Percentiles rank a stretch among this genome's conserved stretches.
These are phyloP conservation scores for Eimeria sp. DNA, from an alignment of 169 alveolate genomes.

Conservation along the genomic window DNA sequence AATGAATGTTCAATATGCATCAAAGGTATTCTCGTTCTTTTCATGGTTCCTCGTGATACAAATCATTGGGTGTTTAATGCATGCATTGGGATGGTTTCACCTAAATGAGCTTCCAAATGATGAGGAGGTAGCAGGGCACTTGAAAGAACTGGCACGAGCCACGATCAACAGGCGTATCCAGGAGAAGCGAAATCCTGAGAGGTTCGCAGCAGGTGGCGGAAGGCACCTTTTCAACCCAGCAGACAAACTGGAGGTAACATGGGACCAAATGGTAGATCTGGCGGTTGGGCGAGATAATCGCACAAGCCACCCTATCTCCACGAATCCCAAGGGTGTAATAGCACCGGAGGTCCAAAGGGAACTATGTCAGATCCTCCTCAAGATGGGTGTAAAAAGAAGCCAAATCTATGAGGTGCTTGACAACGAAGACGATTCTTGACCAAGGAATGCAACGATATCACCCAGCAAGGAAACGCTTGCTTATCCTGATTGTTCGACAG, in stretches of 20 bases:
- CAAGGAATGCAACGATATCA: no score
- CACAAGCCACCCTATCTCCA: conserved; percentile 62
- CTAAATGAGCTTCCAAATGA: conserved; percentile 74
- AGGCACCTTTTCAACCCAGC: conserved; percentile 56
- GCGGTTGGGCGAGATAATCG: conserved; percentile 55
- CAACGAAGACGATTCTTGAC: conserved; percentile 44
- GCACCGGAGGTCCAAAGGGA: conserved; percentile 33
- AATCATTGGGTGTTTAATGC: conserved; percentile 65
- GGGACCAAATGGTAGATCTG: conserved; percentile 62
- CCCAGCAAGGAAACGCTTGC: neutral
- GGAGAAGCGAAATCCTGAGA: conserved; percentile 72
- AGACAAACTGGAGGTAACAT: conserved; percentile 62
- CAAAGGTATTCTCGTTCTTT: conserved; percentile 54
- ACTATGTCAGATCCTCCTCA: conserved; percentile 43
- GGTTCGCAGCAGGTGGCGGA: conserved; percentile 30
- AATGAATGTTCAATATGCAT: conserved; percentile 10
- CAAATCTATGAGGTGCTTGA: conserved; percentile 64
- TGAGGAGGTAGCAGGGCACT: conserved; percentile 74
- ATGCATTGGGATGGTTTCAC: conserved; percentile 63
- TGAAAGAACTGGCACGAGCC: conserved; percentile 69
- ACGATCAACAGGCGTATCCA: conserved; percentile 68
- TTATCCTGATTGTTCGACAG: neutral
- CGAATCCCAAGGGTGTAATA: conserved; percentile 28
- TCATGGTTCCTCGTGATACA: conserved; percentile 53
- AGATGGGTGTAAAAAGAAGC: conserved; percentile 59